phyloP scores from a whole-genome alignment of 1,284 basidiomycete genomes.

The Ceratobasidium sp. region DNA sequence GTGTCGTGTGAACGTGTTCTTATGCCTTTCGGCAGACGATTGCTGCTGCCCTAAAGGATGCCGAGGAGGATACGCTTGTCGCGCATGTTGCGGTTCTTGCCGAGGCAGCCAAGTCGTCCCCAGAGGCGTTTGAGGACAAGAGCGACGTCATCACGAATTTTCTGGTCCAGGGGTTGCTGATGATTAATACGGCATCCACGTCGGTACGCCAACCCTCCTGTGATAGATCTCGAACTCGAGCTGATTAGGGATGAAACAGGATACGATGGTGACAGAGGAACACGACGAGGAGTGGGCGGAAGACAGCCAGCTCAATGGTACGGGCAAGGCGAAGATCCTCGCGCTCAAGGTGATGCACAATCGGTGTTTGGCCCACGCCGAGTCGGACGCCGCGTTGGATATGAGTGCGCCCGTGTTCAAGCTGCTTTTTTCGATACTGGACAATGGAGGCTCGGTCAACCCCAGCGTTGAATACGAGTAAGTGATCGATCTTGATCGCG shows the following conservation, averaged over 20 bases:
- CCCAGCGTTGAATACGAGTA: constrained; percentile 71
- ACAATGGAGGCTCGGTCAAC: constrained; percentile 71
- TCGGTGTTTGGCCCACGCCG: constrained; percentile 75
- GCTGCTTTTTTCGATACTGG: constrained; percentile 75
- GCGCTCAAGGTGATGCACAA: constrained; percentile 83
- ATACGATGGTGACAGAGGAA: constrained; percentile 65
- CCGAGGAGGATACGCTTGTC: constrained; percentile 66
- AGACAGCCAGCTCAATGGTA: constrained; percentile 67
- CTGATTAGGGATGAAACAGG: constrained; percentile 50
- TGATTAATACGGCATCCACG: constrained; percentile 52
- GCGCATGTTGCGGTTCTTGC: constrained; percentile 77
- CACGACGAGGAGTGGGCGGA: constrained; percentile 74
- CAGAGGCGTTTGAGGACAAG: constrained; percentile 78
- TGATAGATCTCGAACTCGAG: constrained; percentile 19
- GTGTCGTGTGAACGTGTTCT: not conserved
- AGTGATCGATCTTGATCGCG: constrained; percentile 56
- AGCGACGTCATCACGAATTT: constrained; percentile 78
- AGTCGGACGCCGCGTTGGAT: constrained; percentile 68
- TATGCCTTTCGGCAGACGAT: constrained; percentile 63
- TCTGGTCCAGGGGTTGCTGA: constrained; percentile 78
- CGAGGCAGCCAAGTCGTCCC: constrained; percentile 77
- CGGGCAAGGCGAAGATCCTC: constrained; percentile 74
- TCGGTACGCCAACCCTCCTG: not conserved
- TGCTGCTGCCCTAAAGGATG: constrained; percentile 63
- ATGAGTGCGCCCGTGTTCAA: constrained; percentile 79